phyloP scores from a whole-genome alignment of 345 rosid genomes.

The Eucalyptus regnans region DNA sequence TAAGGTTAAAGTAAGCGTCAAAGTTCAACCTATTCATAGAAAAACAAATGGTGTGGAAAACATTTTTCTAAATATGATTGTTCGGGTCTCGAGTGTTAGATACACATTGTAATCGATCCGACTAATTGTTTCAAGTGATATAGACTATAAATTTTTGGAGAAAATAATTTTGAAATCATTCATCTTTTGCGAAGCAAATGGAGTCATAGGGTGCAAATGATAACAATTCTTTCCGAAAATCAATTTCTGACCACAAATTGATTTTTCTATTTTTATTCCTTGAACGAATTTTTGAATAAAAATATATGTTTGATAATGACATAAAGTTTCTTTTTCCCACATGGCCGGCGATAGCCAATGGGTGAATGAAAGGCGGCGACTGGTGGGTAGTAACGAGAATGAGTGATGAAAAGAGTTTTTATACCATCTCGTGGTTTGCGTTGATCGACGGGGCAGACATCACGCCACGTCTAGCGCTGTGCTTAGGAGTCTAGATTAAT shows the following conservation, averaged over 20 bases:
- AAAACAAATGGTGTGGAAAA: not conserved
- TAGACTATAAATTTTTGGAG: too few relatives aligned
- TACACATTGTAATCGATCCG: fast-evolving
- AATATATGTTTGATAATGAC: fast-evolving
- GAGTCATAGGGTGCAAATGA: fast-evolving
- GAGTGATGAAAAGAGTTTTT: too few relatives aligned
- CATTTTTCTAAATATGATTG: not conserved
- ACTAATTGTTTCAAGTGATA: too few relatives aligned
- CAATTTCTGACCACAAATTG: fast-evolving
- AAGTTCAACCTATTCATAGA: fast-evolving
- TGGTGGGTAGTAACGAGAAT: too few relatives aligned
- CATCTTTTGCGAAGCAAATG: not conserved
- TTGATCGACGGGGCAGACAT: not conserved
- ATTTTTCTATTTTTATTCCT: too few relatives aligned
- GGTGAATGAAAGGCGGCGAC: too few relatives aligned
- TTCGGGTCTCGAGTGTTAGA: fast-evolving
- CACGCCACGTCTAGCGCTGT: not conserved
- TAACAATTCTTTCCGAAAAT: too few relatives aligned
- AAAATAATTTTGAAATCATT: too few relatives aligned
- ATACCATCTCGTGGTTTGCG: too few relatives aligned
- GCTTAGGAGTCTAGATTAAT: not conserved
- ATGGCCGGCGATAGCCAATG: too few relatives aligned
- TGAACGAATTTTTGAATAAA: fast-evolving
- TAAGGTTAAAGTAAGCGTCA: too few relatives aligned
- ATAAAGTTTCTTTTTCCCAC: too few relatives aligned